phyloP scores from a whole-genome alignment of 2,329 filamentous ascomycete genomes.

The Trichoderma sp. region DNA sequence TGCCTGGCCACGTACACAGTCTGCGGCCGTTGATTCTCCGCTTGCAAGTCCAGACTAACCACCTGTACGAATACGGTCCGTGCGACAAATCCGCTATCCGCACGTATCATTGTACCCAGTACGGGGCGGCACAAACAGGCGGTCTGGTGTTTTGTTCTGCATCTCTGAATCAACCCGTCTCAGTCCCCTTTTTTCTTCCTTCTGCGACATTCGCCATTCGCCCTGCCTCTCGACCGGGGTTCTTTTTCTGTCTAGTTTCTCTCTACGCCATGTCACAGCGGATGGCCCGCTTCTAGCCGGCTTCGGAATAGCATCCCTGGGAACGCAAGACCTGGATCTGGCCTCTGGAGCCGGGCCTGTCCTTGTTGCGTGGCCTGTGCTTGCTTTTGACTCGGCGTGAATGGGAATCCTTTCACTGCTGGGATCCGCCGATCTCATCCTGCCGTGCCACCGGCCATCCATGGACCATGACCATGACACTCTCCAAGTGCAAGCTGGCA shows the following conservation, averaged over 20 bases:
- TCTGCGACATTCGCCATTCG: background rate
- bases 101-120: conserved; percentile 1
- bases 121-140: conserved; percentile 10
- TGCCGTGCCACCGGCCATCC: background rate
- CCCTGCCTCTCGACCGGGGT: conserved; percentile 1
- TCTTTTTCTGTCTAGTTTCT: background rate
- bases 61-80: background rate
- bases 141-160: conserved; percentile 15
- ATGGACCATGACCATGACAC: background rate
- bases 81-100: conserved; percentile 3
- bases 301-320: conserved; percentile 1
- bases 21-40: background rate
- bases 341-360: background rate
- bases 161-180: conserved; percentile 6
- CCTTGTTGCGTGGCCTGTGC: background rate
- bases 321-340: conserved; percentile 10
- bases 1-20: conserved; percentile 15
- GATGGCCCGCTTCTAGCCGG: conserved; percentile 20
- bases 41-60: background rate
- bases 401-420: conserved; percentile 20
- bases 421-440: conserved; percentile 17
- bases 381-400: conserved; percentile 12
- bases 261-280: conserved; percentile 7
- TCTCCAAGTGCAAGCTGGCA: background rate
- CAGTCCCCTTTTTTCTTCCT: background rate